Evolutionary conservation across 139 green algal genomes (phyloP).

Genomic region (Haematococcus lacustris): DNA sequence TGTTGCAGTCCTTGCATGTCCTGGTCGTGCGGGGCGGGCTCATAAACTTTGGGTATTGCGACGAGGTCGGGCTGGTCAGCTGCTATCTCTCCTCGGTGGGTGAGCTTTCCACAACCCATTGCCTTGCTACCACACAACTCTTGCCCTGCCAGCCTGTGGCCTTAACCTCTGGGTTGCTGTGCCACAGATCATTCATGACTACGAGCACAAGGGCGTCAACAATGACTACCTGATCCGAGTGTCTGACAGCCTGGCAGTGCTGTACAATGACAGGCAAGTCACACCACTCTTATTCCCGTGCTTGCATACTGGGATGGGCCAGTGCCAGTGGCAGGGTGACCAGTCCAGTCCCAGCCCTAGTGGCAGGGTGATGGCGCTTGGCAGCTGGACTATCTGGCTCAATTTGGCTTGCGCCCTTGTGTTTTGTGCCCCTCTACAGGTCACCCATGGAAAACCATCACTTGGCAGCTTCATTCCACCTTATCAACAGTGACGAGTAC

Average conservation of each 20-base stretch:
- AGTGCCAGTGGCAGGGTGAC: no score
- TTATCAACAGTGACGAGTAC: no score
- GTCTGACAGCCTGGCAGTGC: constrained; percentile 34
- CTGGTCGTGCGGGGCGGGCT: constrained; percentile 43
- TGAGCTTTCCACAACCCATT: not conserved
- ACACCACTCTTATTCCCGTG: no score
- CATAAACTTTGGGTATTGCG: constrained; percentile 20
- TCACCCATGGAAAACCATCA: constrained; percentile 39
- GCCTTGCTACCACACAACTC: no score
- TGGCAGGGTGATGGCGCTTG: no score
- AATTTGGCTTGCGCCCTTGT: no score
- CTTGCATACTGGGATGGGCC: no score
- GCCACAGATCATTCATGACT: constrained; percentile 62
- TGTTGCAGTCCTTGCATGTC: constrained; percentile 50
- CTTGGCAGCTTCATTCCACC: constrained; percentile 16
- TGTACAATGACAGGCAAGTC: constrained; percentile 62
- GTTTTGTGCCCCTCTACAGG: no score
- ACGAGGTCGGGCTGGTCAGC: constrained; percentile 33
- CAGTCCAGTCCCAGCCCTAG: no score
- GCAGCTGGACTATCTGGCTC: no score
- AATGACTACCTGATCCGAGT: constrained; percentile 61
- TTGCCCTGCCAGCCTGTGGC: no score
- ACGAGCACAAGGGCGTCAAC: constrained; percentile 55
- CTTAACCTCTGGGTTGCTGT: no score
- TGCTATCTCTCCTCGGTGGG: constrained; percentile 41